Base-by-base conservation (phyloP, 768 basidiomycete species). In the Rubroboletus satanas region DNA sequence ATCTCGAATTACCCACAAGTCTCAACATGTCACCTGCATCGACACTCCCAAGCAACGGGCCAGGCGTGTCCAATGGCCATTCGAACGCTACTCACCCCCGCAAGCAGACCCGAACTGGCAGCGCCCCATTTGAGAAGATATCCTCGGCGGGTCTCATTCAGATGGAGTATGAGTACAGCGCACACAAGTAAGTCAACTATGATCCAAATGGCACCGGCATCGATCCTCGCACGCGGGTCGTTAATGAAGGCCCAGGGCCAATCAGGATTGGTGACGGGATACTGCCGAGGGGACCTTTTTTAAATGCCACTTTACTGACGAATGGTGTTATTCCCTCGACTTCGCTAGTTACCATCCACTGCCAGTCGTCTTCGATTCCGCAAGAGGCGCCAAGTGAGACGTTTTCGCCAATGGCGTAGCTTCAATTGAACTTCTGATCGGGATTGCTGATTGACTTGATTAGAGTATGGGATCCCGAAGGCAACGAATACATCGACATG, bases 401-500 rank as follows among this genome's bases (percentile, higher is more conserved):
- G 44, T 71, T 77, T 79, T 70, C 59, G 76, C 69, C 45, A 55
- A 57, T 55, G 59, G 61, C 23, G 31, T 54, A 26, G 18, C 55
- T 35, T 55, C 9, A 14, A 4, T 36, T 0, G 7, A 14, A 14
- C 7, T 21, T 35, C 36, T 37, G 33, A 45, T 47, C 32, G 38
- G 60, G 11, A 45, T 23, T 17, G 37, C 42, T 45, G 51, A 53
- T 56, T 41, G 49, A 52, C 47, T 49, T 49, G 11, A 37, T 37
- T 29, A 83, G 83, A 61, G 92, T 93, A 69, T 96, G 91, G 90
- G 95, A 97, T 68, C 90, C 88, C 4, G 94, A 96, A 79, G 95
- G 94, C 59, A 87, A 83, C 49, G 89, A 94, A 67, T 99, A 97
- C 74, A 93, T 98, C 58, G 97, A 99, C 67, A 97, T 98, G 91